Base-by-base conservation (phyloP, 202 grass and related monocot genomes). In the Eragrostis tef region DNA sequence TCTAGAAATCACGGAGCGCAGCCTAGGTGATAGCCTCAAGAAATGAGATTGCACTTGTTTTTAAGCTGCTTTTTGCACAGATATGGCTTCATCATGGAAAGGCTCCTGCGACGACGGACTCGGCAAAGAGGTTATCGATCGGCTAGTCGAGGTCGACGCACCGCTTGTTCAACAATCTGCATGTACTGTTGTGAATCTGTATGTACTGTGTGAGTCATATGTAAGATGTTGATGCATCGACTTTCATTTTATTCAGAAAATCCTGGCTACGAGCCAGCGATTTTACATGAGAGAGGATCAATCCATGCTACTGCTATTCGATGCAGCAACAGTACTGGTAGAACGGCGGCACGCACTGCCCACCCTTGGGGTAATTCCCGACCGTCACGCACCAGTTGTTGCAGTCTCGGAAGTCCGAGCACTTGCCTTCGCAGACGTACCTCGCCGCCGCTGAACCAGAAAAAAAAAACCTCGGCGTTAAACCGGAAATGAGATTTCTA, bases 251-350 rank as follows among this genome's bases (percentile, higher is more conserved):
- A 26, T 70, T 70, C 12, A 4, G 43, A 49, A 36, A 64, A 25
- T 70, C 22, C 15, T 15, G 44, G 13, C 43, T 16, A 27, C 10
- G 2, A 14, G 13, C 21, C 67, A 71, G 26, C 11, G n/a, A 70
- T 80, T 16, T 9, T 64, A 42, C 44, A 52, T 2, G 14, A 19
- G 47, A n/a, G 47, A 5, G 11, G 27, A 53, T 5, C 17, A 54
- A 19, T 7, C 10, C 14, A 14, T 6, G 0, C 9, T 54, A 54
- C 21, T 60, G 47, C 46, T 51, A 82, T 8, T 72, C n/a, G 66
- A 72, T 43, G 81, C 87, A 89, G 77, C 82, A 85, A 39, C 87
- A 85, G 47, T 79, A 79, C 34, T 73, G 80, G 66, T 79, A 59
- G 13, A 67, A 5, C 0, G 80, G 86, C 10, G 74, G 73, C 67